Conservation (phyloP, 2,329 filamentous ascomycete genomes). For the Shiraia bambusicola region DNA sequence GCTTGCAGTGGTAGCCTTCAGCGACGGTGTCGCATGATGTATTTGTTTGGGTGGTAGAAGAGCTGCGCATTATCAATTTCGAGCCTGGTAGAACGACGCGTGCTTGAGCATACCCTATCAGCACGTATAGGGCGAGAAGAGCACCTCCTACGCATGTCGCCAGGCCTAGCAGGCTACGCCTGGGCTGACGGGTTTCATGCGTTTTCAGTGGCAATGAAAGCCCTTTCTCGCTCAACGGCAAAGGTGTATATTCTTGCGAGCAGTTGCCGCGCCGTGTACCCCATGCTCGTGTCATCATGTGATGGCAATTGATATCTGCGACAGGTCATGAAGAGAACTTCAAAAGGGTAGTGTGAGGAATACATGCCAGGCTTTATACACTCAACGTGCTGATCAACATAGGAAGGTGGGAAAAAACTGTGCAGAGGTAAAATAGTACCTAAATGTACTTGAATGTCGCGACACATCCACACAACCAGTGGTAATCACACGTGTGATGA, state of each 20-base stretch:
- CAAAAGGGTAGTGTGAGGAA: too few species aligned
- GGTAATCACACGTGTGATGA: too few species aligned
- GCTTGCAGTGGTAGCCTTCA: slow-evolving; percentile 64
- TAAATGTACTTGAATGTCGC: too few species aligned
- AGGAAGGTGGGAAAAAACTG: too few species aligned
- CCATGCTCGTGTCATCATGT: slow-evolving; percentile 32
- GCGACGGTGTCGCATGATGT: slow-evolving; percentile 55
- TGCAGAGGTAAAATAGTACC: too few species aligned
- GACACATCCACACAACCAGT: too few species aligned
- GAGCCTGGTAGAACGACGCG: slow-evolving; percentile 2
- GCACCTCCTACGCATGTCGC: slow-evolving; percentile 20
- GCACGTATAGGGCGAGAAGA: slow-evolving; percentile 25
- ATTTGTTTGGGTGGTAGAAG: slow-evolving; percentile 14
- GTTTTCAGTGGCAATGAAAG: slow-evolving; percentile 18
- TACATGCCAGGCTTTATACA: too few species aligned
- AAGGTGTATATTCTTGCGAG: slow-evolving; percentile 26
- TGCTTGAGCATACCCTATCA: slow-evolving; percentile 23
- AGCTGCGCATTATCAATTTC: slow-evolving; percentile 18
- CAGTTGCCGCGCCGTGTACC: slow-evolving; percentile 29
- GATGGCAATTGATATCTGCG: background rate
- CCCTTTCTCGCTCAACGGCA: slow-evolving; percentile 38
- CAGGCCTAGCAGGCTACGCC: slow-evolving; percentile 12
- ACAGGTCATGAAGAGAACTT: too few species aligned
- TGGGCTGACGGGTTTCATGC: slow-evolving; percentile 12
- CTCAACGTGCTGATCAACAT: too few species aligned